Percentiles rank a stretch among this genome's conserved stretches.
Evolutionary conservation across 129 eudicot species (phyloP).

Genomic region (Deinandra increscens): DNA sequence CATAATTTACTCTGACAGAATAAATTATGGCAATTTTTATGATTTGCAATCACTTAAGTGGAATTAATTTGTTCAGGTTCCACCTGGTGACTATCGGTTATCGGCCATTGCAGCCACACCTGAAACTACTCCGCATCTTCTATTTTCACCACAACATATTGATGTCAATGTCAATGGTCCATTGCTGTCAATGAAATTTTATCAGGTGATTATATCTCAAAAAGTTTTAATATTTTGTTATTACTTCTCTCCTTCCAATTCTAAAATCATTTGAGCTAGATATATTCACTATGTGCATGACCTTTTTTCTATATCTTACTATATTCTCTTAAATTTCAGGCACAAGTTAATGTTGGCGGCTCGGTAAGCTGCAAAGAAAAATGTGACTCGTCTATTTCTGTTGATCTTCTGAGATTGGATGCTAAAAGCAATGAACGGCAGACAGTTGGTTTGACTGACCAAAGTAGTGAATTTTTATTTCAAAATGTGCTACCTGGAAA

Average conservation of each 20-base stretch:
- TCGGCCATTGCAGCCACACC: conserved; percentile 80
- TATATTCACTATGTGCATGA: not conserved
- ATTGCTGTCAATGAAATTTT: conserved; percentile 56
- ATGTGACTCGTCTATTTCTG: conserved; percentile 75
- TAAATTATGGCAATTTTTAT: not conserved
- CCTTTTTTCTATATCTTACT: conserved; percentile 16
- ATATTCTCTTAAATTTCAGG: conserved; percentile 45
- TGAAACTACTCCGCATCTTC: conserved; percentile 72
- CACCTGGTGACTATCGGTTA: conserved; percentile 92
- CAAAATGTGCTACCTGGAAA: conserved; percentile 85
- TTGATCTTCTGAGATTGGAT: conserved; percentile 63
- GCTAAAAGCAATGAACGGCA: conserved; percentile 49
- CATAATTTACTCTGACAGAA: not conserved
- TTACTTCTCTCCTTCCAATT: not conserved
- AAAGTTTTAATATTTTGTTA: not conserved
- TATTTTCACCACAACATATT: conserved; percentile 69
- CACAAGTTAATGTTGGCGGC: conserved; percentile 79
- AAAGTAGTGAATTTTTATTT: conserved; percentile 64
- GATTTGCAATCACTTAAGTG: conserved; percentile 10
- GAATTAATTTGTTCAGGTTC: conserved; percentile 55
- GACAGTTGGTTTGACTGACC: conserved; percentile 52
- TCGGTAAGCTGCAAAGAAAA: conserved; percentile 82
- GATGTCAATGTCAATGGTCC: conserved; percentile 85
- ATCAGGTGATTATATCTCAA: conserved; percentile 61
- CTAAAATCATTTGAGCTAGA: conserved; percentile 13